Percentiles rank a stretch among this genome's conserved stretches.
These are phyloP conservation scores for Xylaria sp. DNA, from an alignment of 2,329 filamentous ascomycete genomes.

Conservation along the genomic window DNA sequence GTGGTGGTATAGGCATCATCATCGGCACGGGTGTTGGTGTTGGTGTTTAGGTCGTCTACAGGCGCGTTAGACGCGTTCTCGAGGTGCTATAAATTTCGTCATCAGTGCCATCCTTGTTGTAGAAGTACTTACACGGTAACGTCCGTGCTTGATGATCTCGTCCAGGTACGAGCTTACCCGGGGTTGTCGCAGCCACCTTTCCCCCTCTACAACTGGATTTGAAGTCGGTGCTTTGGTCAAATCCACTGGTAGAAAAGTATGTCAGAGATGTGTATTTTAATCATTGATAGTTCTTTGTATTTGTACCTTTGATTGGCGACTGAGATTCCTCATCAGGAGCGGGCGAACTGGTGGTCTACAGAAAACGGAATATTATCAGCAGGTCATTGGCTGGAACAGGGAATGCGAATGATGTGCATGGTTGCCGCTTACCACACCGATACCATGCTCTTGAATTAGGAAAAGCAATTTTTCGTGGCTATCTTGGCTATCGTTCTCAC, in stretches of 20 bases:
- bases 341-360: conserved; percentile 40
- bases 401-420: conserved; percentile 26
- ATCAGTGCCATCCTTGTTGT: conserved; percentile 47
- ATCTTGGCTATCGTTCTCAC: conserved; percentile 46
- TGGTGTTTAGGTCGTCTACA: conserved; percentile 2
- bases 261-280: conserved; percentile 1
- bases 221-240: conserved; percentile 5
- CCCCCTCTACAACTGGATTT: background rate
- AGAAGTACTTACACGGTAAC: conserved; percentile 15
- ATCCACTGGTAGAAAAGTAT: background rate
- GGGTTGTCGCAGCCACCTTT: conserved; percentile 3
- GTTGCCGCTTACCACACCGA: conserved; percentile 45
- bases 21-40: conserved; percentile 3
- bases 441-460: conserved; percentile 41
- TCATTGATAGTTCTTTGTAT: background rate
- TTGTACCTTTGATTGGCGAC: conserved; percentile 30
- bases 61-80: conserved; percentile 43
- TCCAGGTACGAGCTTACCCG: conserved; percentile 30
- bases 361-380: conserved; percentile 30
- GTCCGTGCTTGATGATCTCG: conserved; percentile 23
- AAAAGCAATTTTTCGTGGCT: conserved; percentile 43
- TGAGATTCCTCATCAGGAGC: conserved; percentile 23
- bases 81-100: conserved; percentile 35
- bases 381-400: conserved; percentile 26
- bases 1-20: background rate